Percentiles rank a stretch among this genome's conserved stretches.
phyloP scores from a whole-genome alignment of 371 early-diverging fungal species.

The Quaeritorhiza haematococci region DNA sequence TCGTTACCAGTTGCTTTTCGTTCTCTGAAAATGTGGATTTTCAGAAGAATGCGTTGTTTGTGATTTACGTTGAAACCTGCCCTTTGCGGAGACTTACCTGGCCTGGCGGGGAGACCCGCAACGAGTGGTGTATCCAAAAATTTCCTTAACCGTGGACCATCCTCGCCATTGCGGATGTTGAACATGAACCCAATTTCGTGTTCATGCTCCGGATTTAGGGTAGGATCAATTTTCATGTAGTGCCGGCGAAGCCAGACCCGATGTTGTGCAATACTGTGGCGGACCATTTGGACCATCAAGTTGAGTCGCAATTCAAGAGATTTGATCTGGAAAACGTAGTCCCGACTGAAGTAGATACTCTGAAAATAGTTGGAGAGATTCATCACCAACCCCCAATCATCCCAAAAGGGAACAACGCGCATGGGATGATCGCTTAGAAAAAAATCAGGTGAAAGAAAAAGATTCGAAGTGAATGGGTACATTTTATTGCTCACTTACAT shows the following conservation, averaged over 20 bases:
- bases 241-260: slow-evolving; percentile 23
- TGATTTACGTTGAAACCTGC: too few relatives aligned
- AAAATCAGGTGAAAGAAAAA: not conserved
- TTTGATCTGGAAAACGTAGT: slow-evolving; percentile 24
- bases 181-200: not conserved
- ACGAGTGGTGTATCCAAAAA: slow-evolving; percentile 11
- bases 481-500: slow-evolving; percentile 12
- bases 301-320: slow-evolving; percentile 24
- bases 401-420: too few relatives aligned
- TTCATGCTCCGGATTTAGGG: slow-evolving; percentile 2
- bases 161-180: too few relatives aligned
- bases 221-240: slow-evolving; percentile 6
- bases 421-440: too few relatives aligned
- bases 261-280: slow-evolving; percentile 12
- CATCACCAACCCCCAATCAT: too few relatives aligned
- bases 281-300: slow-evolving; percentile 13
- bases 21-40: slow-evolving; percentile 1
- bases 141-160: too few relatives aligned
- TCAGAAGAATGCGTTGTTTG: not conserved
- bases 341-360: slow-evolving; percentile 31
- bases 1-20: slow-evolving; percentile 27
- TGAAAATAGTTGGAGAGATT: too few relatives aligned
- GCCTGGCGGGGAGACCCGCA: slow-evolving; percentile 24
- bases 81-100: slow-evolving; percentile 14
- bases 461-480: not conserved